A percentile compares a stretch with the other conserved stretches of the same genome.
Evolutionary conservation across 139 green algal species (phyloP).

Genomic region (Volvox reticuliferus): DNA sequence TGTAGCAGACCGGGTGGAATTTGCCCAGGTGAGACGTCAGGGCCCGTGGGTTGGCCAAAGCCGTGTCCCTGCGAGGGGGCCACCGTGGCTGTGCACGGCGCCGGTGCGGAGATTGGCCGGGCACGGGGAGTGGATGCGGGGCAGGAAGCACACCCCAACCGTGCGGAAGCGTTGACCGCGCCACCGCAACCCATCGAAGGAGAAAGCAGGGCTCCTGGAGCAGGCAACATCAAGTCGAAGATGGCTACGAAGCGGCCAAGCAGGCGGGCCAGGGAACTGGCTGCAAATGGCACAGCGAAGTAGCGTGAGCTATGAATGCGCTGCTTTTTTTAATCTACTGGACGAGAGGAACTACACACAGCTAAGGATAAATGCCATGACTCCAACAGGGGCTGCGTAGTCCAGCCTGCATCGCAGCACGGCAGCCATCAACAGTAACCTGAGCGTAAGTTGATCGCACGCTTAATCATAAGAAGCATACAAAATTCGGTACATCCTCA

Average conservation of each 20-base stretch:
- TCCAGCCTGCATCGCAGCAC: background rate
- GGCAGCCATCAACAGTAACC: background rate
- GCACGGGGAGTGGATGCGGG: background rate
- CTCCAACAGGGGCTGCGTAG: background rate
- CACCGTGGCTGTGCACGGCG: background rate
- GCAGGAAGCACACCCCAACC: background rate
- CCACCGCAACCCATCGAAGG: background rate
- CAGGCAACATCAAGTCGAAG: background rate
- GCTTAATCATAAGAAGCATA: too few relatives aligned
- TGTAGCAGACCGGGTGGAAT: background rate
- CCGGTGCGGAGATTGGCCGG: background rate
- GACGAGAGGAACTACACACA: background rate
- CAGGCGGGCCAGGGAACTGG: conserved; percentile 10
- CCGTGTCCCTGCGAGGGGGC: background rate
- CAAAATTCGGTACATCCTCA: too few relatives aligned
- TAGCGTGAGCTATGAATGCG: background rate
- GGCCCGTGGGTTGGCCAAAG: background rate
- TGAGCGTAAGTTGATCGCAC: too few relatives aligned
- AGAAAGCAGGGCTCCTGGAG: background rate
- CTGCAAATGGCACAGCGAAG: background rate
- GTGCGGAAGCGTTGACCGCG: background rate
- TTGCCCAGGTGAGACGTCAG: background rate
- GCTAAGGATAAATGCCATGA: background rate
- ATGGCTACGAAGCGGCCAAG: background rate
- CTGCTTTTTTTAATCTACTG: background rate